Evolutionary conservation across 495 filamentous ascomycete species (phyloP).

Genomic region (Aspergillus diversus): DNA sequence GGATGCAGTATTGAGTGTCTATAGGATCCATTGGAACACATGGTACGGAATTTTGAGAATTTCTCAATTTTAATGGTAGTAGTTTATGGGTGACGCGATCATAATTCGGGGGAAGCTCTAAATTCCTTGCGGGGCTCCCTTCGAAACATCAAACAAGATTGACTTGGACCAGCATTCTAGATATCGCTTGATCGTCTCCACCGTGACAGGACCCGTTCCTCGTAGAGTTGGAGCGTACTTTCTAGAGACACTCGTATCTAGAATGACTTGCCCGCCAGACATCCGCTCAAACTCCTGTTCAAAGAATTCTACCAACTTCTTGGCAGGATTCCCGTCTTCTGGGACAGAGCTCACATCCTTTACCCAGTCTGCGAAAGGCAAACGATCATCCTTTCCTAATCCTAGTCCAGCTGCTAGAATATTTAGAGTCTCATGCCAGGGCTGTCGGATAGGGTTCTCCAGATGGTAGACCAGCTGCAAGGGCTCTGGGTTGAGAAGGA

Average conservation of each 20-base stretch:
- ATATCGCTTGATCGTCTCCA: background rate
- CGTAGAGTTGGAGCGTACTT: background rate
- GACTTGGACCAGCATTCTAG: background rate
- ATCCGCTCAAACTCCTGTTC: slow-evolving; percentile 8
- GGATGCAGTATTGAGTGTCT: too few relatives aligned
- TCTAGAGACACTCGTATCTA: background rate
- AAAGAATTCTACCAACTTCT: slow-evolving; percentile 7
- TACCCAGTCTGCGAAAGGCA: slow-evolving; percentile 3
- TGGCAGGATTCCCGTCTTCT: background rate
- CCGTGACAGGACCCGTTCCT: background rate
- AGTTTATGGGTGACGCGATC: too few relatives aligned
- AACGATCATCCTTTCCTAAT: background rate
- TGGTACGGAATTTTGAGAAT: too few relatives aligned
- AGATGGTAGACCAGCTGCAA: slow-evolving; percentile 6
- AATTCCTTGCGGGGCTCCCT: too few relatives aligned
- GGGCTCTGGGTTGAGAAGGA: background rate
- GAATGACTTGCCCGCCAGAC: background rate
- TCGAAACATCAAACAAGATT: too few relatives aligned
- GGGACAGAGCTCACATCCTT: background rate
- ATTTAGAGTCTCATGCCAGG: background rate
- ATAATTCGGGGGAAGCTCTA: too few relatives aligned
- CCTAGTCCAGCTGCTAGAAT: background rate
- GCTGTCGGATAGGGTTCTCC: slow-evolving; percentile 15
- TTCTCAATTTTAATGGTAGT: too few relatives aligned
- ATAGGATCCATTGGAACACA: too few relatives aligned